Evolutionary conservation across 2,329 filamentous ascomycete genomes (phyloP).

Genomic region (Fusarium albidum): DNA sequence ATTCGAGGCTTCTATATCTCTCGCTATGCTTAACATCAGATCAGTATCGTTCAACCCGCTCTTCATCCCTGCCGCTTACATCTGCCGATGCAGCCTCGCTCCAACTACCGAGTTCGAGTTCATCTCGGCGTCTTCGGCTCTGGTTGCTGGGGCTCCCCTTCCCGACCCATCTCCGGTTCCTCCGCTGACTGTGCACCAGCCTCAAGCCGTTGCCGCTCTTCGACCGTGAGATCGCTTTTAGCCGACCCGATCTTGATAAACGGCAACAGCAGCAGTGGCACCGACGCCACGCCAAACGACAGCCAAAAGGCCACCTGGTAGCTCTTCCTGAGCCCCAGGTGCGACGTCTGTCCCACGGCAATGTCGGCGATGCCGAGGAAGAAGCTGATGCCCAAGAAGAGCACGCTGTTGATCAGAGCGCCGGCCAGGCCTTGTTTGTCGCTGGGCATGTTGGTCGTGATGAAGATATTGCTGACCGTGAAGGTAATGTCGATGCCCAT

Average conservation of each 20-base stretch:
- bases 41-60: constrained; percentile 9
- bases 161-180: constrained; percentile 15
- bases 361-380: constrained; percentile 72
- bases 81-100: neutral
- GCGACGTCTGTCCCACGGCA: constrained; percentile 50
- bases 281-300: constrained; percentile 31
- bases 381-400: constrained; percentile 71
- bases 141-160: constrained; percentile 9
- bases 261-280: constrained; percentile 30
- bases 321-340: constrained; percentile 44
- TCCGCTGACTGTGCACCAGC: constrained; percentile 10
- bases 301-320: constrained; percentile 41
- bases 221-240: constrained; percentile 40
- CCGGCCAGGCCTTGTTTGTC: constrained; percentile 70
- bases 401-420: constrained; percentile 67
- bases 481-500: constrained; percentile 72
- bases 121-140: constrained; percentile 18
- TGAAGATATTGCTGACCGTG: constrained; percentile 72
- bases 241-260: constrained; percentile 39
- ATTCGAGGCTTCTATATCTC: constrained; percentile 5
- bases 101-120: constrained; percentile 13
- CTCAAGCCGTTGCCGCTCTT: constrained; percentile 36
- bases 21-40: constrained; percentile 1
- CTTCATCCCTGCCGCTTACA: constrained; percentile 5
- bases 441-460: constrained; percentile 68